Conservation (phyloP, 495 filamentous ascomycete genomes). For the Sordaria brevicollis region DNA sequence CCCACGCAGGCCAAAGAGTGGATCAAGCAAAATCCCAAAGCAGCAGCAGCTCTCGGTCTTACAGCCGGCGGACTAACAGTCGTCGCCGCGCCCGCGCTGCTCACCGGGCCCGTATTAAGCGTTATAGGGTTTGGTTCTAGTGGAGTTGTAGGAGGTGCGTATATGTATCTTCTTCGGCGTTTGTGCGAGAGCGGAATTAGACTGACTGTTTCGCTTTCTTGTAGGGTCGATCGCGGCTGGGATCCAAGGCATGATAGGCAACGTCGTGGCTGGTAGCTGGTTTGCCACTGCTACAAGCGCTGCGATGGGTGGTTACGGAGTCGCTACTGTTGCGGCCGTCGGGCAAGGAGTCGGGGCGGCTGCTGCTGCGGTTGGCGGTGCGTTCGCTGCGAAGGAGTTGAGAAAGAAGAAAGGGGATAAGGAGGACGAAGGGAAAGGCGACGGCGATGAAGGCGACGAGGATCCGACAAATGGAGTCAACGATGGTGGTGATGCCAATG, state of each 20-base stretch:
- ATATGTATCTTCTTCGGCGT: background rate
- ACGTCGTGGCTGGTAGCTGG: background rate
- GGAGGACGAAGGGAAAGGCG: background rate
- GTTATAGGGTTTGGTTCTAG: background rate
- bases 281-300: background rate
- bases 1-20: background rate
- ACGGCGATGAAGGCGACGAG: background rate
- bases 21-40: background rate
- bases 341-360: background rate
- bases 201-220: background rate
- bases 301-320: background rate
- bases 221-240: background rate
- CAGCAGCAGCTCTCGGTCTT: background rate
- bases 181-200: no score
- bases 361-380: background rate
- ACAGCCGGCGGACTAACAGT: conserved; percentile 1
- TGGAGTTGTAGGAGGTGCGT: conserved; percentile 4
- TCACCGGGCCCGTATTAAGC: background rate
- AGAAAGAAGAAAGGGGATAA: background rate
- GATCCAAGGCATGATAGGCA: background rate
- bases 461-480: background rate
- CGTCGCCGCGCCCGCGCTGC: background rate
- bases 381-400: background rate
- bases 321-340: background rate
- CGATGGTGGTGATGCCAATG: background rate